phyloP scores from a whole-genome alignment of 2,329 filamentous ascomycete genomes.

The Phaeosphaeriaceae sp. region DNA sequence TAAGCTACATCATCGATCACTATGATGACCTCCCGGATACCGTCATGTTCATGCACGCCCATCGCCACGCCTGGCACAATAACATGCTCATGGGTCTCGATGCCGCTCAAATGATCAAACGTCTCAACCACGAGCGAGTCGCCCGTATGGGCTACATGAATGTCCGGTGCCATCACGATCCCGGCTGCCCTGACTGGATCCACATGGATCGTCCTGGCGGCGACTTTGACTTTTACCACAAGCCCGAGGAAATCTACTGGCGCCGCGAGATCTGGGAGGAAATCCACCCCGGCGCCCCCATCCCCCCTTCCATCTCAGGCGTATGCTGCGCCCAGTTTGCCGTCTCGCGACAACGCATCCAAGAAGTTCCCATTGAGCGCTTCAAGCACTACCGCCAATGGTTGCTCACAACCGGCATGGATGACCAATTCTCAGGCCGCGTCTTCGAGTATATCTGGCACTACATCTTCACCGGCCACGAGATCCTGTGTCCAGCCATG shows the following conservation, averaged over 20 bases:
- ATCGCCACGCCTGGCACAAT: conserved; percentile 65
- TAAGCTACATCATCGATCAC: conserved; percentile 68
- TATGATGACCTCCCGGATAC: conserved; percentile 66
- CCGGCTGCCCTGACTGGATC: conserved; percentile 66
- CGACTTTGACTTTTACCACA: conserved; percentile 48
- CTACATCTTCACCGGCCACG: conserved; percentile 50
- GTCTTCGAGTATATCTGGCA: conserved; percentile 51
- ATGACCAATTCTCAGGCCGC: conserved; percentile 47
- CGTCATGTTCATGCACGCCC: conserved; percentile 65
- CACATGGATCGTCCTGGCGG: conserved; percentile 52
- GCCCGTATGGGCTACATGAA: conserved; percentile 64
- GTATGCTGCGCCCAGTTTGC: conserved; percentile 66
- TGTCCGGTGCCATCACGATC: conserved; percentile 63
- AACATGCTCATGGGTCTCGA: conserved; percentile 60
- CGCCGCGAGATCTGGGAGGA: conserved; percentile 46
- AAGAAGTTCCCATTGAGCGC: conserved; percentile 57
- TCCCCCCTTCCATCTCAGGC: conserved; percentile 46
- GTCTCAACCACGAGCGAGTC: conserved; percentile 60
- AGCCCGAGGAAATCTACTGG: conserved; percentile 49
- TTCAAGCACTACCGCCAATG: conserved; percentile 62
- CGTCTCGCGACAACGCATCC: conserved; percentile 56
- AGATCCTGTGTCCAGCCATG: conserved; percentile 47
- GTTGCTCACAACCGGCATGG: conserved; percentile 51
- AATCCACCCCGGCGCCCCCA: conserved; percentile 50
- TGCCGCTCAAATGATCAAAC: conserved; percentile 57